Evolutionary conservation across 495 filamentous ascomycete genomes (phyloP).

Genomic region (Hypoxylon crocopeplum): DNA sequence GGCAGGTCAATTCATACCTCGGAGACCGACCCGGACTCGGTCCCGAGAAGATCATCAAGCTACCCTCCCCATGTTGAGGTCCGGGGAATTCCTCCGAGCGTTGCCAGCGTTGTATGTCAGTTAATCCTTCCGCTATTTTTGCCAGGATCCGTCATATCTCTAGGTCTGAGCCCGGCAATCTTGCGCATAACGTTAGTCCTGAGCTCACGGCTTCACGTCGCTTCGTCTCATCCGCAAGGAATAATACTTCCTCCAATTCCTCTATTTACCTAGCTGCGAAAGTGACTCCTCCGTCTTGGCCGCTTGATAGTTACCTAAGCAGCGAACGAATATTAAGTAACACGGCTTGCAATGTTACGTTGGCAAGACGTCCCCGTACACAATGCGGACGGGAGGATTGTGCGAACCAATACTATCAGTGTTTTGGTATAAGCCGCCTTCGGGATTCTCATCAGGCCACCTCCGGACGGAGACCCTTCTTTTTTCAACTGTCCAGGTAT

Average conservation of each 20-base stretch:
- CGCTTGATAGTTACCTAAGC: too few species aligned
- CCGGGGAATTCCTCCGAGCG: conserved; percentile 3
- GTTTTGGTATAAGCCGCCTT: conserved; percentile 1
- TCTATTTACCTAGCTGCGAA: not conserved
- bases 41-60: conserved; percentile 15
- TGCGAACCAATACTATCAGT: conserved; percentile 3
- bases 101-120: conserved; percentile 19
- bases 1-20: not conserved
- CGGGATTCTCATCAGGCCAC: conserved; percentile 1
- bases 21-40: conserved; percentile 7
- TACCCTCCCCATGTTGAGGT: not conserved
- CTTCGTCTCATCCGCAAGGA: conserved; percentile 11
- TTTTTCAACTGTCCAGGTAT: not conserved
- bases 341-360: not conserved
- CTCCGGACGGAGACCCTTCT: not conserved
- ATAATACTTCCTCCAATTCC: not conserved
- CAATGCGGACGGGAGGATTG: conserved; percentile 9
- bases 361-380: not conserved
- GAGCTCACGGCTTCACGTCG: not conserved
- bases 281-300: not conserved
- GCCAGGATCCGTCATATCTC: not conserved
- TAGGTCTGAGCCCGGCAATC: not conserved
- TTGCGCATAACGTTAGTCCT: conserved; percentile 6
- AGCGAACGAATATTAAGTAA: not conserved
- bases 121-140: conserved; percentile 29